Conservation (phyloP, 306 rosid genomes). For the Rosa persica region DNA sequence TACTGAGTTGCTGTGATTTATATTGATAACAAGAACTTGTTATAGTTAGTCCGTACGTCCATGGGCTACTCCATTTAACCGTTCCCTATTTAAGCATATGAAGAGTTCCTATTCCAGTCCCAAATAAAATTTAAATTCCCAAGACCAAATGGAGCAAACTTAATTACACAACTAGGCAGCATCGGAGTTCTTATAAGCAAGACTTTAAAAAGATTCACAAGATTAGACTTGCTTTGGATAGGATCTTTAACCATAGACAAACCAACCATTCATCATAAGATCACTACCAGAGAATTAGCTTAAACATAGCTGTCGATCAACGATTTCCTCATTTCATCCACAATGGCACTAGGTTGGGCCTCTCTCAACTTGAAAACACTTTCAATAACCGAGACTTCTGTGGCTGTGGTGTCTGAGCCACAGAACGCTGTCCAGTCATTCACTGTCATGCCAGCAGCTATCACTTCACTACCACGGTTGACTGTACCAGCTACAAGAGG, state of each 20-base stretch:
- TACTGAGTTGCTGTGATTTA: too few species aligned
- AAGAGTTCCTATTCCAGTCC: too few species aligned
- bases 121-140: too few species aligned
- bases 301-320: background rate
- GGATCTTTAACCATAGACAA: background rate
- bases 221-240: background rate
- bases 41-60: too few species aligned
- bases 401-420: constrained; percentile 84
- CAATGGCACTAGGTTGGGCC: background rate
- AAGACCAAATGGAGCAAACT: too few species aligned
- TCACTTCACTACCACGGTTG: constrained; percentile 81
- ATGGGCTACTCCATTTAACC: too few species aligned
- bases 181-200: too few species aligned
- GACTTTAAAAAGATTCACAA: background rate
- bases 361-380: constrained; percentile 80
- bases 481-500: constrained; percentile 83
- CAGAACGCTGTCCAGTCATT: constrained; percentile 92
- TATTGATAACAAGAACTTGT: too few species aligned
- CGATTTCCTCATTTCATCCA: background rate
- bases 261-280: background rate
- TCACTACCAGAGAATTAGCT: background rate
- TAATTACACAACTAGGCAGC: background rate
- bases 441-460: constrained; percentile 74
- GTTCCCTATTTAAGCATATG: too few species aligned
- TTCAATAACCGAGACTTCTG: constrained; percentile 78